These are phyloP conservation scores for Neocallimastix lanati DNA, from an alignment of 192 early-diverging fungal species.

Conservation along the genomic window DNA sequence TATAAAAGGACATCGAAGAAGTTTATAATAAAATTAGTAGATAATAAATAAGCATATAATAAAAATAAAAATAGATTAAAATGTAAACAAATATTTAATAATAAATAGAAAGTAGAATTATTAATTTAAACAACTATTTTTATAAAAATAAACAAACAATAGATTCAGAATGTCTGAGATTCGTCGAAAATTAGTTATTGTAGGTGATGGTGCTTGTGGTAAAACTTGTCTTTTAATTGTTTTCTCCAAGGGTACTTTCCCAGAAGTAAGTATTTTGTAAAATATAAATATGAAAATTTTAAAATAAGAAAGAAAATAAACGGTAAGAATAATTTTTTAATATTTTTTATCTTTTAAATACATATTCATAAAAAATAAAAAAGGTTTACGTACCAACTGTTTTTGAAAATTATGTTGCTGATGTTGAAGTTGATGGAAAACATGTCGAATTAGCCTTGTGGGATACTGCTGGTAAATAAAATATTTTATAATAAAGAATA, in stretches of 20 bases:
- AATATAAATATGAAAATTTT: background rate
- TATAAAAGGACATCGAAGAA: too few species aligned
- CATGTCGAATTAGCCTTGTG: slow-evolving; percentile 73
- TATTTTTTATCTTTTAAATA: too few species aligned
- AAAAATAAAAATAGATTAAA: too few species aligned
- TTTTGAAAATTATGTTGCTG: slow-evolving; percentile 85
- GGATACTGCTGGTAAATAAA: slow-evolving; percentile 66
- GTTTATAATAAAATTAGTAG: too few species aligned
- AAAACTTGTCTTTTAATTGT: slow-evolving; percentile 79
- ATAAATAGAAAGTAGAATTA: too few species aligned
- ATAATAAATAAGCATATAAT: too few species aligned
- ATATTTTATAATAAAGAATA: background rate
- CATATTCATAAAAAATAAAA: too few species aligned
- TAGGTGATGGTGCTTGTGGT: slow-evolving; percentile 87
- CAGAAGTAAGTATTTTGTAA: slow-evolving; percentile 40
- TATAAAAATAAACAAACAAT: background rate
- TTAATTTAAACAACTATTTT: too few species aligned
- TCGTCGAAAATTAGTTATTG: slow-evolving; percentile 71
- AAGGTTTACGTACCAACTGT: slow-evolving; percentile 54
- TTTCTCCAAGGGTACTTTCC: slow-evolving; percentile 70
- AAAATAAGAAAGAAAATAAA: background rate
- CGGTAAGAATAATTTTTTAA: too few species aligned
- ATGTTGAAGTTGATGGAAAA: slow-evolving; percentile 70
- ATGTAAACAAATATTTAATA: too few species aligned
- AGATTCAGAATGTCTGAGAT: slow-evolving; percentile 36